Conservation (phyloP, 106 monocot species). For the Cymbidium sinense region DNA sequence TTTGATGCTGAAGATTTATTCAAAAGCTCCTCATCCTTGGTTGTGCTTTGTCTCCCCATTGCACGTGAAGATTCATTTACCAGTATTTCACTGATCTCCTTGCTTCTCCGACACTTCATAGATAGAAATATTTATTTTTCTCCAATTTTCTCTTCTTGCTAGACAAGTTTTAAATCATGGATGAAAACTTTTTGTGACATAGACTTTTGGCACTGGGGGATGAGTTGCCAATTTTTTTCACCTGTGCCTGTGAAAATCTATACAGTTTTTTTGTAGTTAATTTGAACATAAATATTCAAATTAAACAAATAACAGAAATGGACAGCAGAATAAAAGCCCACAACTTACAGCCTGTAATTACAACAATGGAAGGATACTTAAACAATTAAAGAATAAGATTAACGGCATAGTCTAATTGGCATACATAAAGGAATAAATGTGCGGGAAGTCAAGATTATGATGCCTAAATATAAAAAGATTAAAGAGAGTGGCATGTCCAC, state of each 20-base stretch:
- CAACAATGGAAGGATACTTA: no score
- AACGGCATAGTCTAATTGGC: no score
- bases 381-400: no score
- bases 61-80: not conserved
- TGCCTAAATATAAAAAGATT: not conserved
- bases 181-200: not conserved
- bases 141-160: not conserved
- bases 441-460: not conserved
- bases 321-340: not conserved
- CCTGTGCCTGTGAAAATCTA: not conserved
- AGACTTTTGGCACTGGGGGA: not conserved
- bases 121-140: not conserved
- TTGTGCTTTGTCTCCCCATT: slow-evolving; percentile 3
- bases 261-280: not conserved
- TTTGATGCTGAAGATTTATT: slow-evolving; percentile 14
- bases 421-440: no score
- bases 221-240: not conserved
- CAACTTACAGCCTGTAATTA: no score
- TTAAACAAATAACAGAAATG: not conserved
- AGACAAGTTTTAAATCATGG: not conserved
- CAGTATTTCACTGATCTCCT: not conserved
- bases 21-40: not conserved
- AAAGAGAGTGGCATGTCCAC: no score
- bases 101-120: not conserved
- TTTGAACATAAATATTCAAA: not conserved